These are phyloP conservation scores for Trametes gibbosa DNA, from an alignment of 768 basidiomycete genomes.

Conservation along the genomic window DNA sequence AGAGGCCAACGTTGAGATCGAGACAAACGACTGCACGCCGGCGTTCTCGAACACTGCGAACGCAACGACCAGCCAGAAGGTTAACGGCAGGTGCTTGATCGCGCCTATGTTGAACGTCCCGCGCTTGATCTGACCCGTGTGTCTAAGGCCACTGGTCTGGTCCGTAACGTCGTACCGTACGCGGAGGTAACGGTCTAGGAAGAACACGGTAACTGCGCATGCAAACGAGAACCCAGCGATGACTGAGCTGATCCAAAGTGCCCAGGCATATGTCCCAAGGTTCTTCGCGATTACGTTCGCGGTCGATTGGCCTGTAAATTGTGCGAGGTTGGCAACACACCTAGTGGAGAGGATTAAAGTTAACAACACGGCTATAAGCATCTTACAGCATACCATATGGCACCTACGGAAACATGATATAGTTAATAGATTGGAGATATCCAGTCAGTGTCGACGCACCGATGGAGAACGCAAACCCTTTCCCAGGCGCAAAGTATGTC, in stretches of 20 bases:
- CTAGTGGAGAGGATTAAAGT: not conserved
- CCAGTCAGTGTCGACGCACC: slow-evolving; percentile 14
- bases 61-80: slow-evolving; percentile 42
- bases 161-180: slow-evolving; percentile 35
- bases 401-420: slow-evolving; percentile 16
- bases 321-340: slow-evolving; percentile 39
- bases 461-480: slow-evolving; percentile 39
- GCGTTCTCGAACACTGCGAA: slow-evolving; percentile 43
- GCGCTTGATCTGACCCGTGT: slow-evolving; percentile 25
- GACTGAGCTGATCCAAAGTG: slow-evolving; percentile 40
- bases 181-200: slow-evolving; percentile 39
- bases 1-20: slow-evolving; percentile 38
- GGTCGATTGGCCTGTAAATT: slow-evolving; percentile 40
- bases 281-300: slow-evolving; percentile 40
- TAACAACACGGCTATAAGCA: too few species aligned
- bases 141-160: slow-evolving; percentile 33
- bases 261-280: slow-evolving; percentile 39
- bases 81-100: slow-evolving; percentile 34
- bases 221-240: slow-evolving; percentile 39
- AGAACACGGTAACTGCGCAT: slow-evolving; percentile 35
- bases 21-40: slow-evolving; percentile 42
- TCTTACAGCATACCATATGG: slow-evolving; percentile 30
- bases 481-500: slow-evolving; percentile 43
- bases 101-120: slow-evolving; percentile 34
- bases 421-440: not conserved